Evolutionary conservation across 2,329 filamentous ascomycete species (phyloP), one percentile per base, ranked within the genome.

Genomic region (Stagonosporopsis rhizophila): DNA sequence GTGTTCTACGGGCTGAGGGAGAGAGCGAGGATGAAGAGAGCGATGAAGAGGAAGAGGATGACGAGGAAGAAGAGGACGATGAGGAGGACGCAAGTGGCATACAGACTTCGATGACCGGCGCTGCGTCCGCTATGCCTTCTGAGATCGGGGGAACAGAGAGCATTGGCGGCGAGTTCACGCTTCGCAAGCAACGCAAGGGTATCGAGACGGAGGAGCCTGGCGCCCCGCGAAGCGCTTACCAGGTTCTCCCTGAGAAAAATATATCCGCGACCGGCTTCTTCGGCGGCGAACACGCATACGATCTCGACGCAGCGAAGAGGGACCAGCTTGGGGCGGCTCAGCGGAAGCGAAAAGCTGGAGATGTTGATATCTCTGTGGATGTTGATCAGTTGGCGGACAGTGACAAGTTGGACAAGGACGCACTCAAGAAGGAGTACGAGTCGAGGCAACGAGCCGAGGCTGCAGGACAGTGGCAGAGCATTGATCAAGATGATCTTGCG

Each of bases 191-290:
- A 67, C 86, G 90, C 56, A 72, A 70, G 52, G 94, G 92, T 49
- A 93, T 87, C 56, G 92, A 97, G 69, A 96, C 93, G 0, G 93
- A 97, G 74, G 92, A 96, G 59, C 86, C 87, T 0, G 83, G 80
- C 15, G 66, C 62, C 14, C 90, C 90, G 7, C 88, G 91, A 61
- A 88, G 89, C 20, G 92, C 95, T 15, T 96, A 95, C 76, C 92
- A 92, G 19, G 88, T 99, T 44, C 85, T 99, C 20, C 92, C 92
- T 11, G 94, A 99, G 78, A 90, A 90, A 55, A 89, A 94, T 72
- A 89, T 93, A 20, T 87, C 89, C 47, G 87, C 91, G 5, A 89
- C 93, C 66, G 95, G 95, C 41, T 98, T 99, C 85, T 98, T 99
- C 74, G 95, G 95, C 66, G 93, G 91, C 67, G 94, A 98, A 73